These are phyloP conservation scores for Colletotrichum abscissum DNA, from an alignment of 2,329 filamentous ascomycete species.

Conservation along the genomic window DNA sequence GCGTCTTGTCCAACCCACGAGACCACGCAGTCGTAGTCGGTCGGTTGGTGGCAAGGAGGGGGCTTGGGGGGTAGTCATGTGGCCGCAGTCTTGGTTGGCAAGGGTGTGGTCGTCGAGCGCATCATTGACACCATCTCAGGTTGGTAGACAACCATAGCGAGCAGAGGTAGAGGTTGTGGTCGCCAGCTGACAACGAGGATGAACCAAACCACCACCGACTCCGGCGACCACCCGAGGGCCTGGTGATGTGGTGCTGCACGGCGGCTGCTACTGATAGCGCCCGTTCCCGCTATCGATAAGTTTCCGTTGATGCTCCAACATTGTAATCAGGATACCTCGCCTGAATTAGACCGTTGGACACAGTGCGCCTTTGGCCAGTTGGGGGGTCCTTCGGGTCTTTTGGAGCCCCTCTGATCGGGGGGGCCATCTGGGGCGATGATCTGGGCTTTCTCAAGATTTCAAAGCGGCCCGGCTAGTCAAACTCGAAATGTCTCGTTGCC, in stretches of 20 bases:
- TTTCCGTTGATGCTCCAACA: neutral
- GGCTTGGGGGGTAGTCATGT: conserved; percentile 21
- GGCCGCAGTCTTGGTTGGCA: conserved; percentile 6
- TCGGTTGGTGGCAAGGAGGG: neutral
- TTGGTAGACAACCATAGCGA: neutral
- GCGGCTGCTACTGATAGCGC: conserved; percentile 3
- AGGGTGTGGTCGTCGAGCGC: conserved; percentile 23
- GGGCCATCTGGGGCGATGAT: neutral
- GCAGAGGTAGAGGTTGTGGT: neutral
- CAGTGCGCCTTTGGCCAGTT: neutral
- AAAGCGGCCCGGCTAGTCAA: conserved; percentile 8
- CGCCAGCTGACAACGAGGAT: neutral
- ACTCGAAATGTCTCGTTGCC: neutral
- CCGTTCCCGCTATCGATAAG: conserved; percentile 24
- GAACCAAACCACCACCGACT: neutral
- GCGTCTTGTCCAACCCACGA: conserved; percentile 11
- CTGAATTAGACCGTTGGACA: neutral
- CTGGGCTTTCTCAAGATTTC: neutral
- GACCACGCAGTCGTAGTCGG: neutral
- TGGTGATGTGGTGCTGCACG: neutral
- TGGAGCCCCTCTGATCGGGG: too few relatives aligned
- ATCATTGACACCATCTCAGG: conserved; percentile 1
- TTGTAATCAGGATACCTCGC: neutral
- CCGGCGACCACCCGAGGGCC: neutral
- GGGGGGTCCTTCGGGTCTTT: neutral